phyloP scores from a whole-genome alignment of 2,329 filamentous ascomycete species.

The Ceratocystis huliohia region DNA sequence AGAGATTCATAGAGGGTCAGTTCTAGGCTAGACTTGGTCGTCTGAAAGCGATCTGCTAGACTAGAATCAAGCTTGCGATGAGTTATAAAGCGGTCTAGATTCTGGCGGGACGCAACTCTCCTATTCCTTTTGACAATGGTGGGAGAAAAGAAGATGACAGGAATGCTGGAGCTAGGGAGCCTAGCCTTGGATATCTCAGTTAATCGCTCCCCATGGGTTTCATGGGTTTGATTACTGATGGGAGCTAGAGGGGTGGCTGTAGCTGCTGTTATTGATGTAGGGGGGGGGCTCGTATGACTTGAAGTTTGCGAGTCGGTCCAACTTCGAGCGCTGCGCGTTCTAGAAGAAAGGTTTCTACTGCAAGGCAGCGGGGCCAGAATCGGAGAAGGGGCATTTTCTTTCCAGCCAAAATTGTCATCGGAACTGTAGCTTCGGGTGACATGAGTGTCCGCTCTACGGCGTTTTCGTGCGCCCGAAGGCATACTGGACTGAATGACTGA shows the following conservation, averaged over 20 bases:
- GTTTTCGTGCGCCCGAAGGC: conserved; percentile 6
- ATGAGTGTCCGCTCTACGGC: conserved; percentile 8
- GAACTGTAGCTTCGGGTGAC: conserved; percentile 12
- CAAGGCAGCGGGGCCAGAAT: not conserved
- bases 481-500: not conserved
- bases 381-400: conserved; percentile 17
- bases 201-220: not conserved
- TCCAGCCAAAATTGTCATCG: conserved; percentile 8
- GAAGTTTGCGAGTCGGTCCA: conserved; percentile 2
- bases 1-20: conserved; percentile 12
- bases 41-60: conserved; percentile 14
- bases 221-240: conserved; percentile 6
- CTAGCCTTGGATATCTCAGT: not conserved
- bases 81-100: conserved; percentile 17
- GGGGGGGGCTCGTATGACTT: not conserved
- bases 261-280: not conserved
- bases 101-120: conserved; percentile 3
- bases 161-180: not conserved
- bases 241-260: conserved; percentile 5
- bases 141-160: conserved; percentile 9
- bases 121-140: not conserved
- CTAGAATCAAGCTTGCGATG: conserved; percentile 10
- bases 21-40: not conserved
- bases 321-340: not conserved
- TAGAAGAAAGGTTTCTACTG: not conserved